Base-by-base conservation (phyloP, 495 filamentous ascomycete genomes). In the Evernia prunastri region DNA sequence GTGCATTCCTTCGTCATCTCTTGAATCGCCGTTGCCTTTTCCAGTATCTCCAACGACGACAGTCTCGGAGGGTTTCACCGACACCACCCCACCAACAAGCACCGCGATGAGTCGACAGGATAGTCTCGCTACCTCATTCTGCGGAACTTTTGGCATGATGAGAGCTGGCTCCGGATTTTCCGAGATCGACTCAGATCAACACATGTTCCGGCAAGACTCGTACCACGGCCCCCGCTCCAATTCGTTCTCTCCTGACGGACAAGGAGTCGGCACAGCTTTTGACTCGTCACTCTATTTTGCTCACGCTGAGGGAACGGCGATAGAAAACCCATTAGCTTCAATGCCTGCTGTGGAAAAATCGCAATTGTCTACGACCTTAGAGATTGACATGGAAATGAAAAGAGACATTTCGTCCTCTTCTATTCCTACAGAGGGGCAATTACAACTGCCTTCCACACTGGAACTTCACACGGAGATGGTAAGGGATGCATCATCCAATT, bases 21-120 rank as follows among this genome's bases (percentile, higher is more conserved):
- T 54, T n/a, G 51, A 31, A 54, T 3, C 33, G 3, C 29, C 29
- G 51, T 54, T 29, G 17, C 27, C 51, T 10, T 54, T 54, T 33
- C 10, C 51, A 20, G 17, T 20, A 20, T 54, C 51, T 54, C 51
- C 51, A 54, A 54, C 51, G 17, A 54, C 51, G 29, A 54, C 51
- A 33, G 8, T 33, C 17, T 54, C 51, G 7, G 51, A 54, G 29
- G n/a, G 51, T 3, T 54, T 54, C 51, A 54, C 51, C 4, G 7
- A 54, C 33, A 54, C 51, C 15, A 54, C 51, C 8, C 51, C 27
- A 20, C 17, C 51, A 4, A 54, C 51, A 54, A 54, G 51, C 29
- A 20, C 29, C 8, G 15, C 29, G 51, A 54, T 54, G 51, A 54
- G 51, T 54, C 27, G 51, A 33, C 11, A 54, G 27, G 51, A 33